Conservation (phyloP, 2,329 filamentous ascomycete species). For the Colletotrichum cordylinicola region DNA sequence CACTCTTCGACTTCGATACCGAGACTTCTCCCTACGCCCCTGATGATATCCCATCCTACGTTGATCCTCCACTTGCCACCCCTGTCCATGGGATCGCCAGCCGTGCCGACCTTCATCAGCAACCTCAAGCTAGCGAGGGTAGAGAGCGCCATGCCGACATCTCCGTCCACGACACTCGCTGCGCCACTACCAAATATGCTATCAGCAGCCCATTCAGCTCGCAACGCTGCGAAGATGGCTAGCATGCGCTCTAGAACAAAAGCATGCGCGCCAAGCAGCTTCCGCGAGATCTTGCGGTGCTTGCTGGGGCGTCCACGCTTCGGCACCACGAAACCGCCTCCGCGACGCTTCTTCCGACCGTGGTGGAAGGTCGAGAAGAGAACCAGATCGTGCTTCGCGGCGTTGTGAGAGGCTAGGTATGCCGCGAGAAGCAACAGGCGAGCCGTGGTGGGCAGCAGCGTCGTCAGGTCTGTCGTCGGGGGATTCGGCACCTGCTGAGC, state of each 20-base stretch:
- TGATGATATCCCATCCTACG: conserved; percentile 78
- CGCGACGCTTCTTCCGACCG: conserved; percentile 54
- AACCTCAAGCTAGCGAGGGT: conserved; percentile 76
- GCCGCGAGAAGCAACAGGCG: conserved; percentile 77
- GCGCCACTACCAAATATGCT: conserved; percentile 43
- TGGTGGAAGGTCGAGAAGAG: conserved; percentile 78
- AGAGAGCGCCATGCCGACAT: conserved; percentile 70
- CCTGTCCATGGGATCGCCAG: conserved; percentile 70
- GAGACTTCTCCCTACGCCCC: conserved; percentile 73
- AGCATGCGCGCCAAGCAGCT: conserved; percentile 76
- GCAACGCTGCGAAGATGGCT: conserved; percentile 75
- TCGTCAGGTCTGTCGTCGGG: conserved; percentile 48
- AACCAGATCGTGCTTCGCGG: conserved; percentile 72
- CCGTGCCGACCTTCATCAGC: conserved; percentile 68
- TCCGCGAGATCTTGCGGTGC: conserved; percentile 76
- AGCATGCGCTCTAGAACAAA: conserved; percentile 82
- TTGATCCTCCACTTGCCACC: conserved; percentile 80
- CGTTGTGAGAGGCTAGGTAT: conserved; percentile 84
- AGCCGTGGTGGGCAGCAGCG: conserved; percentile 73
- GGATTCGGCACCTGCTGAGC: background rate
- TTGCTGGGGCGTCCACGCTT: conserved; percentile 45
- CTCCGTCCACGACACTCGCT: conserved; percentile 49
- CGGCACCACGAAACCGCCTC: conserved; percentile 46
- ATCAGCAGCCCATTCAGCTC: conserved; percentile 56
- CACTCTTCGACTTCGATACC: conserved; percentile 83